phyloP scores from a whole-genome alignment of 345 rosid genomes.

The thale cress (Arabidopsis thaliana) region DNA sequence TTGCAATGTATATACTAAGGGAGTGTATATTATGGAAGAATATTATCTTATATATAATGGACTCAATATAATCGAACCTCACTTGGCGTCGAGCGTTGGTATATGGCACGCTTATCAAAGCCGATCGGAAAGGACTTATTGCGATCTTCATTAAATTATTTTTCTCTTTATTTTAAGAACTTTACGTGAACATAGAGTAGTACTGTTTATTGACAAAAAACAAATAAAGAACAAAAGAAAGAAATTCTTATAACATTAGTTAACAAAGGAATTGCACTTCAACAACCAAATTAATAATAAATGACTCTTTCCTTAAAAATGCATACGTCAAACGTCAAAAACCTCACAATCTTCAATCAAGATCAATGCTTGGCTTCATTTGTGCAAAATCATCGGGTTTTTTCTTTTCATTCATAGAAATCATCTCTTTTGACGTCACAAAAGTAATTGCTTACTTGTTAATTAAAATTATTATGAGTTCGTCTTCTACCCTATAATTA shows the following conservation, averaged over 20 bases:
- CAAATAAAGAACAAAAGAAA: conserved; percentile 1
- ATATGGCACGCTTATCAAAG: conserved; percentile 43
- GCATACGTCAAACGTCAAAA: conserved; percentile 10
- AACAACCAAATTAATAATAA: conserved; percentile 23
- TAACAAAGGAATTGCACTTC: conserved; percentile 1
- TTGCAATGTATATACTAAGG: neutral
- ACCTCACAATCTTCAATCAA: conserved; percentile 25
- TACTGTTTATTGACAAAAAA: conserved; percentile 2
- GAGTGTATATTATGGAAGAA: neutral
- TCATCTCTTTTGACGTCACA: conserved; percentile 24
- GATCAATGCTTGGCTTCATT: conserved; percentile 27
- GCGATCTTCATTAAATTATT: conserved; percentile 33
- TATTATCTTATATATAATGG: neutral
- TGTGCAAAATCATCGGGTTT: conserved; percentile 27
- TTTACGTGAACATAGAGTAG: conserved; percentile 18
- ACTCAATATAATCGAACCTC: conserved; percentile 35
- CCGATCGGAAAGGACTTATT: conserved; percentile 40
- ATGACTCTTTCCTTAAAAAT: conserved; percentile 25
- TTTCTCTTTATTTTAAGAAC: neutral
- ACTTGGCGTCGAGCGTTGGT: conserved; percentile 35
- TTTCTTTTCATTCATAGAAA: neutral
- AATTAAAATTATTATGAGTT: conserved; percentile 4
- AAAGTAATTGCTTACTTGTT: conserved; percentile 4
- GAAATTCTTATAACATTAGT: neutral
- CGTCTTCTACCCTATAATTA: conserved; percentile 26